Base-by-base conservation (phyloP, 2,329 filamentous ascomycete genomes). In the Laburnicola sp. region DNA sequence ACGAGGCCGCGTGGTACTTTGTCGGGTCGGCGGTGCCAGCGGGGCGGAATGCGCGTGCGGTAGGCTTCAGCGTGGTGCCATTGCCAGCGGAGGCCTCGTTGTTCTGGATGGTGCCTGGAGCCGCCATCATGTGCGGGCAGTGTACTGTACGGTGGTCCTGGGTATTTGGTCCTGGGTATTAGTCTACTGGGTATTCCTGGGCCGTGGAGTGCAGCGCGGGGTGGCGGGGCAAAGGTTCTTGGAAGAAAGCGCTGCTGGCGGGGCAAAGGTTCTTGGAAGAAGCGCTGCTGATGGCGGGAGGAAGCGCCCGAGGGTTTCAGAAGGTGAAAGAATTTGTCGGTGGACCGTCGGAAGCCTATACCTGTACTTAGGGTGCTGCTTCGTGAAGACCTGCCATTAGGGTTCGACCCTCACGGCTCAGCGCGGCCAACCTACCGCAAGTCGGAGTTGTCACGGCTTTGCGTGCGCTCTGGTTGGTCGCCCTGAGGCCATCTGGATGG, bases 1-100 rank as follows among this genome's bases (percentile, higher is more conserved):
- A 92, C 25, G 93, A 91, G 21, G 88, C 73, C 48, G 91, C 82
- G 77, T 97, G 94, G 78, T 84, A 85, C 53, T 70, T 74, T 31
- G 80, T 74, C 30, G 75, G 69, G 48, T 69, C 65, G 32, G 69
- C 68, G 22, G 68, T 70, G 60, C 68, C 70, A 16, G 69, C 62
- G 16, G 70, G 70, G 50, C 72, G 65, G 57, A 73, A 73, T 2
- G 69, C 56, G 52, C 65, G 69, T n/a, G 70, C 70, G 22, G 70
- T 73, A 21, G 70, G 59, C 62, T 72, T 73, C 52, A 73, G 48
- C 6, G 59, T 42, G 21, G 66, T 67, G 48, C 59, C 62, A 51
- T 69, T 70, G 58, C 53, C 52, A 16, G 39, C 54, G 8, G 61
- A 57, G 41, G 60, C 38, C 4, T 58, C 54, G 44, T 63, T 62